Evolutionary conservation across 441 rosid genomes (phyloP).

Genomic region (Populus hybrid): DNA sequence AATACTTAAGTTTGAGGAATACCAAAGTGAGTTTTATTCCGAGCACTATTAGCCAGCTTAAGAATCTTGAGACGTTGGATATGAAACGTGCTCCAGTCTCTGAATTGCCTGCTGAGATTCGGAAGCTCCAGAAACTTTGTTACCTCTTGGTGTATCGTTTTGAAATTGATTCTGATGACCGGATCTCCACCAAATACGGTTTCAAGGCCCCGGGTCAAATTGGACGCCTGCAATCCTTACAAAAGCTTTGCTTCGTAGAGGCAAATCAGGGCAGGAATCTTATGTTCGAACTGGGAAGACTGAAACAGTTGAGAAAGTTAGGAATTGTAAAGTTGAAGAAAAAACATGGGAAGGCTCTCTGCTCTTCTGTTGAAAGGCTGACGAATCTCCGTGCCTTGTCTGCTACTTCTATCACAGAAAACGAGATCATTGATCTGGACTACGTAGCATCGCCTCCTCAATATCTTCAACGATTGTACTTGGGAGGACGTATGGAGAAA

Average conservation of each 20-base stretch:
- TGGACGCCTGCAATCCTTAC: slow-evolving; percentile 29
- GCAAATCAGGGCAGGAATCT: slow-evolving; percentile 26
- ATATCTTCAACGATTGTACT: slow-evolving; percentile 33
- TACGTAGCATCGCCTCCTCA: slow-evolving; percentile 25
- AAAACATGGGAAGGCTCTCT: slow-evolving; percentile 34
- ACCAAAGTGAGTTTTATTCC: slow-evolving; percentile 21
- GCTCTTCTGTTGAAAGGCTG: slow-evolving; percentile 30
- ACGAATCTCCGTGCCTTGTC: slow-evolving; percentile 32
- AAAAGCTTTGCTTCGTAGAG: slow-evolving; percentile 35
- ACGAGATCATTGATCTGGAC: slow-evolving; percentile 29
- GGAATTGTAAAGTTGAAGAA: slow-evolving; percentile 31
- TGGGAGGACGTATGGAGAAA: slow-evolving; percentile 31
- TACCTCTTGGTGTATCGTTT: slow-evolving; percentile 35
- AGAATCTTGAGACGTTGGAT: slow-evolving; percentile 20
- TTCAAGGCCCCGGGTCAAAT: slow-evolving; percentile 25
- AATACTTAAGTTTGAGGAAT: slow-evolving; percentile 18
- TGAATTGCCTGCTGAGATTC: slow-evolving; percentile 17
- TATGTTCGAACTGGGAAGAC: slow-evolving; percentile 29
- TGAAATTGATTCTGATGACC: slow-evolving; percentile 20
- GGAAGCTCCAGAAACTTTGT: slow-evolving; percentile 22
- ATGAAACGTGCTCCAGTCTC: slow-evolving; percentile 17
- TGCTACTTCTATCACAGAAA: slow-evolving; percentile 15
- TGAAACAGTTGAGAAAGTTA: slow-evolving; percentile 33
- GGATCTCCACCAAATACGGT: slow-evolving; percentile 27
- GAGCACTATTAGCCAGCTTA: slow-evolving; percentile 17